These are phyloP conservation scores for Colletotrichum trifolii DNA, from an alignment of 2,329 filamentous ascomycete species.

Conservation along the genomic window DNA sequence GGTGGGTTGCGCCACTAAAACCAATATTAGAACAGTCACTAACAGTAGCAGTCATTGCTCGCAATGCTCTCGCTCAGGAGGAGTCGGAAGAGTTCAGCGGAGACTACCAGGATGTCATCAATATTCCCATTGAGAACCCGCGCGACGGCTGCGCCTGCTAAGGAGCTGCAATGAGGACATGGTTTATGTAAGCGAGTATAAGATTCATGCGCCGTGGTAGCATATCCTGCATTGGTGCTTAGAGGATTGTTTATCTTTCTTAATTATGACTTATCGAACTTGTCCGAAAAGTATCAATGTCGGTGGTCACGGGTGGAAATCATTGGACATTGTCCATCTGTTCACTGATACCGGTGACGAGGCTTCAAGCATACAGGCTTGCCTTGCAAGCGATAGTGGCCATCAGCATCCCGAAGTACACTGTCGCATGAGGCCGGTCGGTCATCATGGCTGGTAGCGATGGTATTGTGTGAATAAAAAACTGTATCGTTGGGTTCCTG, in stretches of 20 bases:
- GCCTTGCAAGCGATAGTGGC: too few relatives aligned
- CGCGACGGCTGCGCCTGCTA: constrained; percentile 94
- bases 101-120: constrained; percentile 97
- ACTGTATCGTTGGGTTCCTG: too few relatives aligned
- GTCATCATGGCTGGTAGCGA: too few relatives aligned
- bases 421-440: too few relatives aligned
- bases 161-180: constrained; percentile 40
- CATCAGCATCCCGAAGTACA: too few relatives aligned
- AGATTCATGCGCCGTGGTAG: constrained; percentile 26
- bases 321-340: too few relatives aligned
- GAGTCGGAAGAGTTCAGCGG: constrained; percentile 98
- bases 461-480: too few relatives aligned
- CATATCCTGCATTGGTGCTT: constrained; percentile 37
- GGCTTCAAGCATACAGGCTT: too few relatives aligned
- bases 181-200: constrained; percentile 22
- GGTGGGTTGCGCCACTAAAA: constrained; percentile 53
- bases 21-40: constrained; percentile 25
- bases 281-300: constrained; percentile 7
- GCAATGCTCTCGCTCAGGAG: constrained; percentile 94
- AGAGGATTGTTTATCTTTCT: constrained; percentile 37
- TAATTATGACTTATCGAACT: constrained; percentile 31
- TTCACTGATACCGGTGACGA: too few relatives aligned
- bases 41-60: constrained; percentile 80
- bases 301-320: too few relatives aligned
- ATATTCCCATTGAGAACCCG: constrained; percentile 95